Conservation (phyloP, 2,329 filamentous ascomycete genomes). For the Akanthomyces muscarius region DNA sequence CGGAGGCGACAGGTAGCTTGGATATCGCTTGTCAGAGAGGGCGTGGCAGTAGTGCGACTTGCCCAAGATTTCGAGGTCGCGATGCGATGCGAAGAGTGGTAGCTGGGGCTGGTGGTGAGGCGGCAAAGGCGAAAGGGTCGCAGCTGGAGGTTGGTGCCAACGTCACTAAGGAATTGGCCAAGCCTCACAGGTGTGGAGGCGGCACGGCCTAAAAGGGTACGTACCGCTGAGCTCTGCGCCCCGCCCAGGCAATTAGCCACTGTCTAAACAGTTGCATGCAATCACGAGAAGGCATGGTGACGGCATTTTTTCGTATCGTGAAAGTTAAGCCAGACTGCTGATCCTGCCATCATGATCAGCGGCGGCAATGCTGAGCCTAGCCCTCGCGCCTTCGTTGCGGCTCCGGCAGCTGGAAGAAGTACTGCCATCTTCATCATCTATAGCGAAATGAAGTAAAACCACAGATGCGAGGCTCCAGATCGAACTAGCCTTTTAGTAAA, state of each 20-base stretch:
- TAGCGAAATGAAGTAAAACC: no score
- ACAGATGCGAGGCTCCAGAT: no score
- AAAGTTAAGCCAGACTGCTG: no score
- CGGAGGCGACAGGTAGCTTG: neutral
- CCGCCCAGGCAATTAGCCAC: neutral
- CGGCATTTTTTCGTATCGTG: no score
- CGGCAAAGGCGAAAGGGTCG: neutral
- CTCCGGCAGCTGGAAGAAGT: no score
- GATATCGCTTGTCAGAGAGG: neutral
- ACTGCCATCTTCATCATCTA: no score
- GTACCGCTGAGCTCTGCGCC: neutral
- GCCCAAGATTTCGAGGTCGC: neutral
- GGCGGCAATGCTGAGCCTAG: no score
- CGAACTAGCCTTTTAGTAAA: neutral
- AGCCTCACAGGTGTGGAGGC: constrained; percentile 8
- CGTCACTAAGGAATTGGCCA: constrained; percentile 8
- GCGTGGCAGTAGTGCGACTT: neutral
- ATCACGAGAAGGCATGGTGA: no score
- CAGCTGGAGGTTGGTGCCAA: constrained; percentile 9
- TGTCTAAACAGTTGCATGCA: neutral
- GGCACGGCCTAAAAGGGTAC: neutral
- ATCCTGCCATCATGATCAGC: no score
- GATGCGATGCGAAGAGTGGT: neutral
- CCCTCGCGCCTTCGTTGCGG: no score
- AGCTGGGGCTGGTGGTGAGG: neutral